phyloP scores from a whole-genome alignment of 768 basidiomycete species.

The Russula dissimulans region DNA sequence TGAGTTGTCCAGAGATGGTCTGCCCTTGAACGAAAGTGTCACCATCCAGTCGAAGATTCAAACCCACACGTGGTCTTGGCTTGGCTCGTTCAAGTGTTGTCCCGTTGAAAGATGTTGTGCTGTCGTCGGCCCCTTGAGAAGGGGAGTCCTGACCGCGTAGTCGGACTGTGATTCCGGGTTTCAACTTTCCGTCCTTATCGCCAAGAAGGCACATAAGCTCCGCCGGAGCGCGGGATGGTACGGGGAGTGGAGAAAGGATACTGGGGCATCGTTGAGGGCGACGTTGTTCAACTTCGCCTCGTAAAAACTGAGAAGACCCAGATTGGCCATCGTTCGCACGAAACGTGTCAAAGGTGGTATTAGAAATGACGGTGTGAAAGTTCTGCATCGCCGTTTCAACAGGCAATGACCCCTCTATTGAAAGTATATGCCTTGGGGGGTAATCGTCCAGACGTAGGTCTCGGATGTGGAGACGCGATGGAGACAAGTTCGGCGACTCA shows the following conservation, averaged over 20 bases:
- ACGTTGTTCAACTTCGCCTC: background rate
- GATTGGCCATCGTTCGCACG: background rate
- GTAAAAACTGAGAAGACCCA: background rate
- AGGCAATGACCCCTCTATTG: background rate
- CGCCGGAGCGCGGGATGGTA: conserved; percentile 40
- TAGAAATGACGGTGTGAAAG: background rate
- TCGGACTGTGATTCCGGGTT: conserved; percentile 40
- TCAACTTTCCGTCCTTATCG: conserved; percentile 46
- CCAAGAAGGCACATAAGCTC: conserved; percentile 60
- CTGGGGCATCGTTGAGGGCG: conserved; percentile 35
- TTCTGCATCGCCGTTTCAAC: background rate
- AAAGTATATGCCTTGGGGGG: background rate
- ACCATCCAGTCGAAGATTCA: conserved; percentile 72
- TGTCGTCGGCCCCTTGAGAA: background rate
- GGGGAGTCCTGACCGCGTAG: conserved; percentile 22
- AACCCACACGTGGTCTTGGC: conserved; percentile 62
- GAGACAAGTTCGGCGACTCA: background rate
- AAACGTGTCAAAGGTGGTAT: conserved; percentile 3
- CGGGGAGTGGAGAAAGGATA: conserved; percentile 41
- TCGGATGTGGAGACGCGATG: background rate
- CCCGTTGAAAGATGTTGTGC: conserved; percentile 25
- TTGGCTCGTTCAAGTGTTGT: conserved; percentile 59
- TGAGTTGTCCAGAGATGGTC: conserved; percentile 57
- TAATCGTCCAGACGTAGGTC: background rate
- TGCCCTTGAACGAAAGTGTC: conserved; percentile 76